Base-by-base conservation (phyloP, 495 filamentous ascomycete genomes). In the Durotheca rogersii region DNA sequence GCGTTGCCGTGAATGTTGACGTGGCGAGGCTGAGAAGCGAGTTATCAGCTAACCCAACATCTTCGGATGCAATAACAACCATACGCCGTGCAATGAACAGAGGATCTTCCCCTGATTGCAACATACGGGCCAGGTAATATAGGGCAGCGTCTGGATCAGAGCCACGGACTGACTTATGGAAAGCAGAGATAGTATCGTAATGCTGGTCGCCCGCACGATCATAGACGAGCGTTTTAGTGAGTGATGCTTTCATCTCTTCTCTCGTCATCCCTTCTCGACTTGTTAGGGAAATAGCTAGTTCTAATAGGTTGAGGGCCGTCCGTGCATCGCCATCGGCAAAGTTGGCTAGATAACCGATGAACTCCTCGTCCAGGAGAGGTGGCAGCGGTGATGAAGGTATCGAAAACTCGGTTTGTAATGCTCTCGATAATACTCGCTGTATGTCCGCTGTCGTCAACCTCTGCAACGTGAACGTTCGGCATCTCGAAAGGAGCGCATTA, bases 161-260 rank as follows among this genome's bases (percentile, higher is more conserved):
- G 15, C 93, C 93, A 12, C 93, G 87, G 19, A 97, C 81, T 10
- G 89, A 89, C 56, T 98, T 98, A 74, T 98, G 93, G 65, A 98
- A 93, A 35, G 93, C 93, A 2, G 88, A 94, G 58, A 98, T 97
- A 39, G 87, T 89, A 62, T 97, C 91, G 67, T 87, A 98, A 68
- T 97, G 93, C 64, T 94, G 87, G 68, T 98, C 93, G 17, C 93
- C 93, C 0, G 88, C 86, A 33, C 93, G 83, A 69, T 98, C 93
- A 72, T 97, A 96, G 32, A 96, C 87, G 9, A 96, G 72, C 0
- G 93, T 97, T 58, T 88, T 87, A 4, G 92, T 96, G 7, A 98
- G 74, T 10, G 86, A 76, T 12, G 75, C 69, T 58, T 95, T 95
- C 56, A 98, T 79, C 40, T 79, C 75, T 6, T 84, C 83, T 49